Base-by-base conservation (phyloP, 495 filamentous ascomycete species). In the Xylaria longipes region DNA sequence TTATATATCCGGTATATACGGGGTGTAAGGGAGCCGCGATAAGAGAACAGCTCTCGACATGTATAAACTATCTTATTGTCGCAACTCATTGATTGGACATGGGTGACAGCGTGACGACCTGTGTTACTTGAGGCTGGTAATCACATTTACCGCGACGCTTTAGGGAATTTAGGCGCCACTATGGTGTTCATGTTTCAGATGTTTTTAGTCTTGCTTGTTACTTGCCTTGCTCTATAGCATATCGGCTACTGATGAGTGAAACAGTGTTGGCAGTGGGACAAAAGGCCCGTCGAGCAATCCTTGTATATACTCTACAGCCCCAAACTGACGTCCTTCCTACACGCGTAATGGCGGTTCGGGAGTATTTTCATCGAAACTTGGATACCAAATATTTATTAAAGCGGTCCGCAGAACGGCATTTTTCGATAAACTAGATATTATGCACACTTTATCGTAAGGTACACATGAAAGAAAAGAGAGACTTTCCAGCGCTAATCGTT, bases 221-320 rank as follows among this genome's bases (percentile, higher is more conserved):
- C 39, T 41, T 41, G 39, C 39, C 39, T 41, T 8, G 35, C 46
- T 50, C n/a, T 8, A 50, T 8, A 3, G 46, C 5, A 50, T 22
- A 50, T 15, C 46, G 17, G 43, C 48, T 22, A 52, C 48, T 52
- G 41, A 5, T 17, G 39, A 63, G 39, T 63, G 62, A 65, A 50
- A 65, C 62, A 50, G 43, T 41, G 33, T 62, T 6, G 29, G n/a
- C 8, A 62, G 58, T 65, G 61, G 61, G 41, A 64, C 39, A 43
- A 58, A 41, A 46, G 22, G 14, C 20, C 33, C 39, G 39, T 31
- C 39, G 12, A 64, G 61, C 46, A 35, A 61, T 25, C 58, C 29
- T 37, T 61, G 58, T 15, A 33, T 27, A 58, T 41, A 12, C 35
- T 33, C 4, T 31, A 31, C n/a, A 62, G 17, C 37, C 48, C 29